phyloP scores from a whole-genome alignment of 768 basidiomycete species.

The Sporobolomyces roseus region DNA sequence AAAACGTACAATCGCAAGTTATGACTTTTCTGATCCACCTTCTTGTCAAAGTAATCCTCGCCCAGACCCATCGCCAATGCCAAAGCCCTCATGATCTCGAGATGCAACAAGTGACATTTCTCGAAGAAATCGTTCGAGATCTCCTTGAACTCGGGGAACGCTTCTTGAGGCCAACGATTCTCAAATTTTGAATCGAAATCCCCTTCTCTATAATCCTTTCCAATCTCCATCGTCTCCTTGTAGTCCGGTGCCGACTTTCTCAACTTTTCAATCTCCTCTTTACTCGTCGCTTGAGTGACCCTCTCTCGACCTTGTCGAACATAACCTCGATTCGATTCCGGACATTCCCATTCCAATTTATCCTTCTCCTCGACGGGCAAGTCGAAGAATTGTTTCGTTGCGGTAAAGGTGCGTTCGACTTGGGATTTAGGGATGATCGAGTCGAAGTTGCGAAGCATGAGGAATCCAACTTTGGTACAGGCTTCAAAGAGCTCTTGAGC shows the following conservation, averaged over 20 bases:
- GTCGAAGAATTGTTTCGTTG: conserved; percentile 75
- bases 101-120: conserved; percentile 58
- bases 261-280: conserved; percentile 66
- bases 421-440: conserved; percentile 55
- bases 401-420: conserved; percentile 60
- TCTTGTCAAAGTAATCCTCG: conserved; percentile 70
- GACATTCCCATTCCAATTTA: conserved; percentile 65
- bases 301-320: conserved; percentile 76
- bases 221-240: conserved; percentile 78
- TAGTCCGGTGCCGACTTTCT: conserved; percentile 64
- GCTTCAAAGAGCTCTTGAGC: conserved; percentile 69
- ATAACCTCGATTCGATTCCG: conserved; percentile 65
- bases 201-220: conserved; percentile 66
- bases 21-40: conserved; percentile 71
- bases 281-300: conserved; percentile 42
- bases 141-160: conserved; percentile 64
- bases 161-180: conserved; percentile 71
- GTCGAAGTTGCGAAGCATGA: conserved; percentile 72
- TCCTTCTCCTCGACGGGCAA: conserved; percentile 60
- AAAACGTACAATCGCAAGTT: conserved; percentile 61
- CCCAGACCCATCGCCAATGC: conserved; percentile 72
- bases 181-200: conserved; percentile 34
- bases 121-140: conserved; percentile 74
- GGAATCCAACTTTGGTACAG: conserved; percentile 72
- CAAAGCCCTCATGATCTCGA: conserved; percentile 75